phyloP scores from a whole-genome alignment of 2,329 filamentous ascomycete species.

The Pyrenophora graminea region DNA sequence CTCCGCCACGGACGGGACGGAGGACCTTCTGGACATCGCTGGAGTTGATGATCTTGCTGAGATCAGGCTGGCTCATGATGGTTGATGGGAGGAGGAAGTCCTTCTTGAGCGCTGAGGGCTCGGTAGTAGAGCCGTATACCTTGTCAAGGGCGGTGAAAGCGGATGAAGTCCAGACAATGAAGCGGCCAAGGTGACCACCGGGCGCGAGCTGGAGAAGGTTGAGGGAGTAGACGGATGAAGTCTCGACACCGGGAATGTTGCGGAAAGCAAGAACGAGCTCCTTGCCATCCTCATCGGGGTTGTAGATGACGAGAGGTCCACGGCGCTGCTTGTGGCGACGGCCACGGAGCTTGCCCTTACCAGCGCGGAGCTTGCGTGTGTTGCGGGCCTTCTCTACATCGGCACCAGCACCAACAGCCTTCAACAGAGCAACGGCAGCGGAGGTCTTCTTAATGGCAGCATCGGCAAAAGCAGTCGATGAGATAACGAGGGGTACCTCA shows the following conservation, averaged over 20 bases:
- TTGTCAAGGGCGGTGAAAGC: slow-evolving; percentile 96
- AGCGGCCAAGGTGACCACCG: slow-evolving; percentile 97
- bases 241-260: slow-evolving; percentile 99
- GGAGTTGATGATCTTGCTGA: slow-evolving; percentile 98
- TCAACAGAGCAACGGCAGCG: slow-evolving; percentile 82
- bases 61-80: slow-evolving; percentile 90
- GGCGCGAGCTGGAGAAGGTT: slow-evolving; percentile 99
- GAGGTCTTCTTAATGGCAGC: slow-evolving; percentile 85
- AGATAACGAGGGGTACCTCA: slow-evolving; percentile 95
- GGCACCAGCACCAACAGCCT: slow-evolving; percentile 84
- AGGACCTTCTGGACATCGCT: slow-evolving; percentile 97
- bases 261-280: slow-evolving; percentile 93
- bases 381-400: slow-evolving; percentile 95
- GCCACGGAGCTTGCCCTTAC: slow-evolving; percentile 98
- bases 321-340: slow-evolving; percentile 97
- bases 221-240: slow-evolving; percentile 86
- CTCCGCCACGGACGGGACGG: slow-evolving; percentile 85
- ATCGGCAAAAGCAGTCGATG: slow-evolving; percentile 84
- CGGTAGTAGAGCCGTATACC: slow-evolving; percentile 93
- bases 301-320: slow-evolving; percentile 96
- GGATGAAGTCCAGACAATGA: slow-evolving; percentile 97
- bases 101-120: slow-evolving; percentile 92
- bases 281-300: slow-evolving; percentile 92
- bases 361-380: slow-evolving; percentile 95
- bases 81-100: slow-evolving; percentile 97